These are phyloP conservation scores for Elsinoe perseae DNA, from an alignment of 2,329 filamentous ascomycete genomes.

Conservation along the genomic window DNA sequence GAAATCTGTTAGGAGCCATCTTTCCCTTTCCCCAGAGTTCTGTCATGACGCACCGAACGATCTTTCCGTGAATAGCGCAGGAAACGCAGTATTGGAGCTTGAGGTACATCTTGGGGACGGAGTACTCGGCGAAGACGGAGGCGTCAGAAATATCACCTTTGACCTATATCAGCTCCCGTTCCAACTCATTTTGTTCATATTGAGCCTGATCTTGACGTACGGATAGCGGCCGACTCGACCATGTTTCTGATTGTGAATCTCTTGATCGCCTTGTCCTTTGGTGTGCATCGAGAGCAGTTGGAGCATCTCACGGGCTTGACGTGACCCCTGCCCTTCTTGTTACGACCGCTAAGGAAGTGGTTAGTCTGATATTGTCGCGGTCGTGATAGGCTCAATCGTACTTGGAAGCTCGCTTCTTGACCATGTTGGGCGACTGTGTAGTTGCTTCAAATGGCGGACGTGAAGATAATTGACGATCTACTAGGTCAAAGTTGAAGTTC, in stretches of 20 bases:
- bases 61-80: conserved; percentile 99
- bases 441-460: conserved; percentile 4
- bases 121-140: conserved; percentile 98
- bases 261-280: conserved; percentile 99
- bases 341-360: conserved; percentile 66
- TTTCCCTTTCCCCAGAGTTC: conserved; percentile 12
- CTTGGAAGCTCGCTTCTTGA: conserved; percentile 71
- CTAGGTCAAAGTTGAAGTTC: not conserved
- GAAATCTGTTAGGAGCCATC: conserved; percentile 22
- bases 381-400: conserved; percentile 38
- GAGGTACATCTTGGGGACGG: conserved; percentile 99
- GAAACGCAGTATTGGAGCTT: conserved; percentile 99
- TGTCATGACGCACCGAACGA: conserved; percentile 80
- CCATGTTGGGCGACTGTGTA: conserved; percentile 52
- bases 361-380: conserved; percentile 27
- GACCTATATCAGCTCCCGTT: conserved; percentile 2
- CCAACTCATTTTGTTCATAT: conserved; percentile 1
- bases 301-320: conserved; percentile 97
- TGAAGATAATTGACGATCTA: conserved; percentile 7
- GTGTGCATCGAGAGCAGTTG: conserved; percentile 74
- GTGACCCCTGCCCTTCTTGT: conserved; percentile 99
- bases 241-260: conserved; percentile 99
- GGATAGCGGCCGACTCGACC: conserved; percentile 99
- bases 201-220: conserved; percentile 55
- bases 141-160: conserved; percentile 99